A percentile compares a stretch with the other conserved stretches of the same genome.
phyloP scores from a whole-genome alignment of 164 flowering plant species.

The Vitis riparia region DNA sequence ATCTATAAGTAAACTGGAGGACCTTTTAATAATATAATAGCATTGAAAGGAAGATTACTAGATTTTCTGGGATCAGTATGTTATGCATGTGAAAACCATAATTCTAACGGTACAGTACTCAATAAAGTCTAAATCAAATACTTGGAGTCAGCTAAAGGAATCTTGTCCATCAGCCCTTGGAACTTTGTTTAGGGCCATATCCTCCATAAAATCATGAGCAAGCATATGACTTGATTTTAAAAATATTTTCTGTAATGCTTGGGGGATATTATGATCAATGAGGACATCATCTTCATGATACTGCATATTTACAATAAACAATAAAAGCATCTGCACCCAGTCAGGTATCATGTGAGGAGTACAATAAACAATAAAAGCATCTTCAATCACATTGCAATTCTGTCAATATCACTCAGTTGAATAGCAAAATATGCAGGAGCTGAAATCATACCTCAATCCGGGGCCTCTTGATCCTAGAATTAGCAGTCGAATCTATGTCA shows the following conservation, averaged over 20 bases:
- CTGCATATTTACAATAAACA: not conserved
- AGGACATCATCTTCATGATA: not conserved
- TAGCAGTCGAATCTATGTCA: not conserved
- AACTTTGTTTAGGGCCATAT: too few relatives aligned
- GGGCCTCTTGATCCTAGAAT: not conserved
- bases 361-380: not conserved
- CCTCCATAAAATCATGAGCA: too few relatives aligned
- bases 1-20: not conserved
- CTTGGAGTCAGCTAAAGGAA: too few relatives aligned
- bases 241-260: not conserved
- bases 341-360: not conserved
- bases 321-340: not conserved
- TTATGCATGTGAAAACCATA: too few relatives aligned
- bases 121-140: too few relatives aligned
- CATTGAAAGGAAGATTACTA: not conserved
- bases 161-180: too few relatives aligned
- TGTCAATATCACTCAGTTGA: not conserved
- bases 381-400: not conserved
- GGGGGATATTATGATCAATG: not conserved
- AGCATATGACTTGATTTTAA: not conserved
- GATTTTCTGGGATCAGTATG: not conserved
- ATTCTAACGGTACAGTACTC: too few relatives aligned
- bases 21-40: not conserved
- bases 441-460: not conserved
- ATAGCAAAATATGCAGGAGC: not conserved